Base-by-base conservation (phyloP, 352 stramenopile species). In the Pythium periplocum region DNA sequence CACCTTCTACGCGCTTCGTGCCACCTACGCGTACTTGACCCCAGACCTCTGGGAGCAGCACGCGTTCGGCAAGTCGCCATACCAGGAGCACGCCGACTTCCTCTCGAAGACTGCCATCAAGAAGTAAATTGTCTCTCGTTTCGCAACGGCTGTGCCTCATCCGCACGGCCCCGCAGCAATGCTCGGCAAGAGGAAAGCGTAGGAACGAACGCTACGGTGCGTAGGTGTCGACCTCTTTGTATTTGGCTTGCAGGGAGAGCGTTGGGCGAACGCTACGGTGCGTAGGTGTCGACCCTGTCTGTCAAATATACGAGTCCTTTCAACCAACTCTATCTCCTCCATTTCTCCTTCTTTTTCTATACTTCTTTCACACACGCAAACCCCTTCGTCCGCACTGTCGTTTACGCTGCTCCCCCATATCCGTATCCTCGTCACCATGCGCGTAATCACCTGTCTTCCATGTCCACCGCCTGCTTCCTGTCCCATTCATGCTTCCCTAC, bases 51-150 rank as follows among this genome's bases (percentile, higher is more conserved):
- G 97, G 97, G 92, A 97, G 75, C 93, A 98, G 64, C 98, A 97
- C 72, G 62, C 86, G 53, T 89, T 98, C 64, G 66, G 75, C 48
- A 68, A 83, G 32, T 95, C 85, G 68, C 97, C 97, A 47, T 99
- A 98, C 89, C 96, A 99, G 84, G 96, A 99, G 85, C 90, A 99
- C 91, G 98, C 96, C 37, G 97, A 99, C 84, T 99, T 99, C 83
- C 78, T 99, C 55, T 84, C 95, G 61, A 99, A 98, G 85, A 98
- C 96, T 50, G 75, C 74, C 56, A 86, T 94, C 69, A 92, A 93
- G 76, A 93, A 93, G 72, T 94, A 92, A 93, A 61, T 60, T 52
- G 46, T 7, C 37, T 32, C 39, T 46, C 32, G 36, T 30, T 31
- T 42, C 12, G 33, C 45, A 40, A 57, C 26, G 17, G 17, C 17